phyloP scores from a whole-genome alignment of 768 basidiomycete genomes.

The Pilatotrama ljubarskyi region DNA sequence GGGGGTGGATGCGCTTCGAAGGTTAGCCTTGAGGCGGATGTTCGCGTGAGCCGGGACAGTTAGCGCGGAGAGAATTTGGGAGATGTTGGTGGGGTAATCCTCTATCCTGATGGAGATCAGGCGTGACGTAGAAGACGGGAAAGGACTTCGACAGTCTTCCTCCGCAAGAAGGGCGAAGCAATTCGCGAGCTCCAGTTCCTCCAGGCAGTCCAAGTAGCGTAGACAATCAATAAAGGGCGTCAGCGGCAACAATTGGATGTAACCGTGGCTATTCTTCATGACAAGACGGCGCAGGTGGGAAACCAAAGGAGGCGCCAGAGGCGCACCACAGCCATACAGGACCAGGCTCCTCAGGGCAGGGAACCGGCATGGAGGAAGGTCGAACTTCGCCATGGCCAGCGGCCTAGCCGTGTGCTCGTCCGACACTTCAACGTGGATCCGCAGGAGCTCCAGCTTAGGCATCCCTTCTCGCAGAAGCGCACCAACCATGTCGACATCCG shows the following conservation, averaged over 20 bases:
- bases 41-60: not conserved
- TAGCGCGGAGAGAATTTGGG: not conserved
- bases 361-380: not conserved
- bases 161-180: not conserved
- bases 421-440: not conserved
- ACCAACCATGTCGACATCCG: not conserved
- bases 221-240: not conserved
- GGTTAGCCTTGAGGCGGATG: not conserved
- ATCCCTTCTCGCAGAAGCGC: not conserved
- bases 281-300: not conserved
- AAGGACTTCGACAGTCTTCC: not conserved
- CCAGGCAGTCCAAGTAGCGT: slow-evolving; percentile 1
- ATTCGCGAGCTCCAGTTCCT: not conserved
- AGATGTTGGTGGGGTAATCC: slow-evolving; percentile 1
- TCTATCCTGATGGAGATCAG: not conserved
- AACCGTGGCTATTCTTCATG: not conserved
- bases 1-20: not conserved
- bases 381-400: not conserved
- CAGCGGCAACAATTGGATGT: not conserved
- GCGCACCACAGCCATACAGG: not conserved
- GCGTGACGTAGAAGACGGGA: not conserved
- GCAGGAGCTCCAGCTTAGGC: not conserved
- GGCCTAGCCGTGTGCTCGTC: not conserved
- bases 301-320: not conserved
- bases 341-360: not conserved